Evolutionary conservation across 1,284 basidiomycete genomes (phyloP).

Genomic region (Thecaphora thlaspeos): DNA sequence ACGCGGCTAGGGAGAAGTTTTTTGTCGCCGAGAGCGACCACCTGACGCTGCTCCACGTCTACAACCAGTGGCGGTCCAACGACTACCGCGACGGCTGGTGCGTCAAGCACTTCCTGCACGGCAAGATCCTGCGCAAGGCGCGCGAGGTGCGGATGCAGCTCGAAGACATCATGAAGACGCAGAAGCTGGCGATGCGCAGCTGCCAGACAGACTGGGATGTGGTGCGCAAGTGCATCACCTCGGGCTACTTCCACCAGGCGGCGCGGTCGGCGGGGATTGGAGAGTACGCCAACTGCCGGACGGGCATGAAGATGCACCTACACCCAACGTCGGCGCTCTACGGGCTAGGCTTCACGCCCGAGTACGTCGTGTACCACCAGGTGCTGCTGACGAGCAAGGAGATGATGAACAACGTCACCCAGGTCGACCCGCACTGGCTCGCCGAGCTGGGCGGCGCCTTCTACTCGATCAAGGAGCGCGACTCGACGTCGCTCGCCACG

Average conservation of each 20-base stretch:
- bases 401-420: too few relatives aligned
- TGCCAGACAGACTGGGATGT: conserved; percentile 88
- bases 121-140: conserved; percentile 91
- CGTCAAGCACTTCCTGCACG: conserved; percentile 85
- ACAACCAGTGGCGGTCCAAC: conserved; percentile 95
- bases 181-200: conserved; percentile 91
- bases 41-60: conserved; percentile 88
- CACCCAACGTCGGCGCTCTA: too few relatives aligned
- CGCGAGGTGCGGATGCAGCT: conserved; percentile 97
- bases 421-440: too few relatives aligned
- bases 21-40: conserved; percentile 73
- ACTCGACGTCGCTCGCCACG: conserved; percentile 67
- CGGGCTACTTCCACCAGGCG: conserved; percentile 64
- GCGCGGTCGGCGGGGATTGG: conserved; percentile 70
- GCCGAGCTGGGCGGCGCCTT: conserved; percentile 92
- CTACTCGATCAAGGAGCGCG: conserved; percentile 83
- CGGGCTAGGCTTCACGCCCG: too few relatives aligned
- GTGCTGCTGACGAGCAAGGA: too few relatives aligned
- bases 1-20: conserved; percentile 91
- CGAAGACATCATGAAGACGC: conserved; percentile 98
- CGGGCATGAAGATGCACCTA: too few relatives aligned
- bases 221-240: conserved; percentile 92
- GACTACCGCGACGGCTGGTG: conserved; percentile 85
- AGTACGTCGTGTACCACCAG: too few relatives aligned
- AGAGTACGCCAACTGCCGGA: conserved; percentile 74